Evolutionary conservation across 2,329 filamentous ascomycete species (phyloP), one percentile per base, ranked within the genome.

Genomic region (Fusarium sp.): DNA sequence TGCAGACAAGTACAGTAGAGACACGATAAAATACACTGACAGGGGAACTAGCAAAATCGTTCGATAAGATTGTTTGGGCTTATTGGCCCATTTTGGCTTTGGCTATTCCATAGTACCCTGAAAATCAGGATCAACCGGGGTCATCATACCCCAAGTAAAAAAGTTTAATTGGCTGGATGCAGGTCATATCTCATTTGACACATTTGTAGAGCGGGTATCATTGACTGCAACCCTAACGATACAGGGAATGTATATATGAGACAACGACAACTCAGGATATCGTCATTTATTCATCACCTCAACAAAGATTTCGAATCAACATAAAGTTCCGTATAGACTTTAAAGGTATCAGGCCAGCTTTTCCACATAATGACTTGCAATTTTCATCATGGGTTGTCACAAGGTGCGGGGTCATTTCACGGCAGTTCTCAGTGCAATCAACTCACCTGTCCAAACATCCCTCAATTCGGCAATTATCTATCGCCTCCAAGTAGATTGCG

Each of bases 271-370:
- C n/a, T 42, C n/a, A 28, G n/a, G 6, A 17, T 31, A 31, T 18
- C 62, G 28, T 64, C 56, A 64, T 64, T 12, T 14, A 3, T 20
- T 13, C n/a, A 44, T 64, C 62, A 64, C 31, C 13, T 5, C 4
- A 9, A 26, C 11, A 24, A 15, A 14, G 1, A 13, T 36, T 26
- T 5, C 49, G 28, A 15, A 26, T 26, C 31, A 15, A 12, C 12
- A 17, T 12, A 17, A 17, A 14, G 33, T 38, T 52, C 36, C 12
- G 4, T 11, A 26, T 2, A 15, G 6, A 36, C 13, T 24, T 11
- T 2, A 7, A 36, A 17, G n/a, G 13, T 38, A 22, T 14, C 8
- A 38, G 24, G 5, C 0, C 11, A 38, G 1, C 9, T 35, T 8
- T 15, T 11, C 5, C 4, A 13, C 31, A 20, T 24, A 1, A 52